phyloP scores from a whole-genome alignment of 805 yeast species.

The Zygosaccharomyces kombuchaensis region DNA sequence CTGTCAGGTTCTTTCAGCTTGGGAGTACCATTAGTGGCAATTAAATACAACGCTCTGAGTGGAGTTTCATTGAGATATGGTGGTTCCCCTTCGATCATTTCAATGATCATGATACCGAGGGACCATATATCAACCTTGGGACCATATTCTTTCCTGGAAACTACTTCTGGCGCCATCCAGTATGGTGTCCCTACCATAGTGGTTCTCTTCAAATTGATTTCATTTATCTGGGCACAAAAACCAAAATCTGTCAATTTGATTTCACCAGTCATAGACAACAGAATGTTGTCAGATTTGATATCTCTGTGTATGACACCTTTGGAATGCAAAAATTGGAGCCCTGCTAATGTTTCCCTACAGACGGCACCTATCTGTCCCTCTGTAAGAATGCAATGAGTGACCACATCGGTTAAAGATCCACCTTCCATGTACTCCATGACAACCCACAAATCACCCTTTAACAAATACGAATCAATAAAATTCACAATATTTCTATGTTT shows the following conservation, averaged over 20 bases:
- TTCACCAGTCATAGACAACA: conserved; percentile 77
- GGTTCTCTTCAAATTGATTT: conserved; percentile 77
- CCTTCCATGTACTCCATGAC: conserved; percentile 99
- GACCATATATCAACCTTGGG: conserved; percentile 98
- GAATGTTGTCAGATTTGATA: conserved; percentile 89
- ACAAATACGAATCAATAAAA: conserved; percentile 77
- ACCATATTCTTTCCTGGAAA: conserved; percentile 89
- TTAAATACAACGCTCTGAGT: conserved; percentile 83
- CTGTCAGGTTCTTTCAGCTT: conserved; percentile 83
- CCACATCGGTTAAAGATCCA: conserved; percentile 92
- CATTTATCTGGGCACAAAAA: conserved; percentile 91
- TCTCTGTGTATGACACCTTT: conserved; percentile 95
- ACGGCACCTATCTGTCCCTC: conserved; percentile 96
- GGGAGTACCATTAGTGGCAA: conserved; percentile 97
- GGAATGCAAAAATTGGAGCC: conserved; percentile 81
- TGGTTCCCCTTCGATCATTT: conserved; percentile 99
- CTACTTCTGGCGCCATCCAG: conserved; percentile 99
- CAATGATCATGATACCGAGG: conserved; percentile 94
- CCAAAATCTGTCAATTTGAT: conserved; percentile 95
- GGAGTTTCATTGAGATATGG: conserved; percentile 97
- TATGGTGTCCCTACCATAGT: conserved; percentile 99
- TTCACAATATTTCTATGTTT: conserved; percentile 91
- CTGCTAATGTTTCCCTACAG: conserved; percentile 83
- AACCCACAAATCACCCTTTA: conserved; percentile 87
- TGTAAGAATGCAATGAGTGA: conserved; percentile 80